Conservation (phyloP, 495 filamentous ascomycete species). For the Xylaria acuta region DNA sequence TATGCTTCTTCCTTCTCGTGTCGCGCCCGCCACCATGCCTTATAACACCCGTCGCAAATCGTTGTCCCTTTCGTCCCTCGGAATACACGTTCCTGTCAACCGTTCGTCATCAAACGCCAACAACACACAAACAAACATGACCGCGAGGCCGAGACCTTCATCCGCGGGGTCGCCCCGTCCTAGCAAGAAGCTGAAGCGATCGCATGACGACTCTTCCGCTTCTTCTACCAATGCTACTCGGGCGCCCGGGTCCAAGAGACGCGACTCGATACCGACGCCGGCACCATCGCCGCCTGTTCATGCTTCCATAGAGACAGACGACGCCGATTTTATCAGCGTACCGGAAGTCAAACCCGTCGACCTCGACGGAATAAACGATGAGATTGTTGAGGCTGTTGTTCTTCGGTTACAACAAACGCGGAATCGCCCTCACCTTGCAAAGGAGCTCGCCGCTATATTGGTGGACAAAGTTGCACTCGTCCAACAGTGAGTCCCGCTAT, state of each 20-base stretch:
- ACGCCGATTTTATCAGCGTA: constrained; percentile 35
- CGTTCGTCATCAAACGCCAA: constrained; percentile 31
- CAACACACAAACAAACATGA: constrained; percentile 38
- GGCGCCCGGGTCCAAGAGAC: constrained; percentile 44
- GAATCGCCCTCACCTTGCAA: constrained; percentile 92
- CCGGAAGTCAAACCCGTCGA: constrained; percentile 67
- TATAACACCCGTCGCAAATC: constrained; percentile 99
- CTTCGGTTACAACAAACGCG: constrained; percentile 89
- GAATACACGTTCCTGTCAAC: constrained; percentile 81
- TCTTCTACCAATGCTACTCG: constrained; percentile 43
- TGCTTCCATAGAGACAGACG: constrained; percentile 51
- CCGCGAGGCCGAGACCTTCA: constrained; percentile 53
- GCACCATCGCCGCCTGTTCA: constrained; percentile 76
- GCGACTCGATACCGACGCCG: constrained; percentile 72
- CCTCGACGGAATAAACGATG: constrained; percentile 88
- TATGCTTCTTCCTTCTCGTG: constrained; percentile 29
- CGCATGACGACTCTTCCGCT: constrained; percentile 53
- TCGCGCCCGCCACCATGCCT: constrained; percentile 66
- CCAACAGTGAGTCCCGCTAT: constrained; percentile 76
- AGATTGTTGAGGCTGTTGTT: constrained; percentile 92
- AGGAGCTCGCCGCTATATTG: constrained; percentile 87
- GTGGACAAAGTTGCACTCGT: constrained; percentile 79
- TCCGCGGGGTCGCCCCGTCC: constrained; percentile 65
- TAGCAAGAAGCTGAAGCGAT: constrained; percentile 84
- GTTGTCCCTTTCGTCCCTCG: constrained; percentile 88